phyloP scores from a whole-genome alignment of 1,284 basidiomycete species.

The Lignosus rhinocerotis region DNA sequence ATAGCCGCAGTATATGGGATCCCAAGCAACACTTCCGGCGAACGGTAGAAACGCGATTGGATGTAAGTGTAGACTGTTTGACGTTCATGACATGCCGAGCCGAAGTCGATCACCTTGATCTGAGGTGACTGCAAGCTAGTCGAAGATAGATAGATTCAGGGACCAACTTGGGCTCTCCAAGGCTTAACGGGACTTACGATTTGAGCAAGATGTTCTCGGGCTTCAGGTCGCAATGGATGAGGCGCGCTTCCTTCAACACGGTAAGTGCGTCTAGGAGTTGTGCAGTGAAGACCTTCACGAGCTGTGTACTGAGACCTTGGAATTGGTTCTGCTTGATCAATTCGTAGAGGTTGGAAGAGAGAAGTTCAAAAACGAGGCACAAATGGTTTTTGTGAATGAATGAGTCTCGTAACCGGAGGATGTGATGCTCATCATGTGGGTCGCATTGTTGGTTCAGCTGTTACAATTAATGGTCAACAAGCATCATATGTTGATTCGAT shows the following conservation, averaged over 20 bases:
- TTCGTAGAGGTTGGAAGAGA: constrained; percentile 98
- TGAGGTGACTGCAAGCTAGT: constrained; percentile 91
- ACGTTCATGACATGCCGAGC: constrained; percentile 96
- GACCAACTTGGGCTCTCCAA: neutral
- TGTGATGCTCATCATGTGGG: constrained; percentile 94
- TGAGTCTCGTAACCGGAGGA: constrained; percentile 91
- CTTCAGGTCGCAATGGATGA: constrained; percentile 99
- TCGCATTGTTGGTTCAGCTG: constrained; percentile 93
- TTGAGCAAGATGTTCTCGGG: constrained; percentile 96
- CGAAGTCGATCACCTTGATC: constrained; percentile 99
- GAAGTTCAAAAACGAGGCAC: constrained; percentile 96
- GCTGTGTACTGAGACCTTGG: constrained; percentile 93
- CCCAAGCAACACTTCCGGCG: constrained; percentile 95
- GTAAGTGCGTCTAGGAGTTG: constrained; percentile 93
- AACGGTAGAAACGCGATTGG: constrained; percentile 98
- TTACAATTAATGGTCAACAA: constrained; percentile 5
- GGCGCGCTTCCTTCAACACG: constrained; percentile 90
- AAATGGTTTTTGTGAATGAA: constrained; percentile 98
- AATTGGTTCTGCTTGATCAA: constrained; percentile 99
- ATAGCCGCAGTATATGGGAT: constrained; percentile 93
- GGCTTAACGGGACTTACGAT: constrained; percentile 60
- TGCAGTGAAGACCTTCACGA: constrained; percentile 97
- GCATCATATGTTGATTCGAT: neutral
- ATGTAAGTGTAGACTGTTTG: constrained; percentile 99
- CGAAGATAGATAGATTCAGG: constrained; percentile 5